Evolutionary conservation across 2,329 filamentous ascomycete genomes (phyloP).

Genomic region (Nannizzia gypsea): DNA sequence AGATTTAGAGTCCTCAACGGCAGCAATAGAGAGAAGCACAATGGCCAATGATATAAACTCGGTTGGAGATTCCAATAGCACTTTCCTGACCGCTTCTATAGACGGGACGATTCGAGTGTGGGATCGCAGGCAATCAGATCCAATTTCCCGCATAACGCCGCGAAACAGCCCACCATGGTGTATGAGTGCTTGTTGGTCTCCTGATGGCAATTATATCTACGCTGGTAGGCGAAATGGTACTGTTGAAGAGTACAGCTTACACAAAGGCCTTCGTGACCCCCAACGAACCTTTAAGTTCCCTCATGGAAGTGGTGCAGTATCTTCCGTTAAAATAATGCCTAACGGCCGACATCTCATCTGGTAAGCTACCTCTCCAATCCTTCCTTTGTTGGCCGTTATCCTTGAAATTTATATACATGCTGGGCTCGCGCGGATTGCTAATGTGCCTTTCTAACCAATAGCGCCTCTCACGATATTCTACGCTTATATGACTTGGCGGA

Average conservation of each 20-base stretch:
- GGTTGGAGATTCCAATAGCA: slow-evolving; percentile 52
- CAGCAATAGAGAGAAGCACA: slow-evolving; percentile 16
- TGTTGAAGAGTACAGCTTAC: slow-evolving; percentile 86
- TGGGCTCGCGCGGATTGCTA: neutral
- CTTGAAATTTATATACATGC: no score
- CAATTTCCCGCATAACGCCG: slow-evolving; percentile 67
- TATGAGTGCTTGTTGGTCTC: slow-evolving; percentile 93
- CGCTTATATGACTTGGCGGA: slow-evolving; percentile 79
- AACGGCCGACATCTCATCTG: slow-evolving; percentile 89
- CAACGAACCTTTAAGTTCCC: slow-evolving; percentile 78
- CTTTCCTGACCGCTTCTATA: slow-evolving; percentile 65
- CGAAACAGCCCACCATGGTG: slow-evolving; percentile 84
- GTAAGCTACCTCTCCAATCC: slow-evolving; percentile 31
- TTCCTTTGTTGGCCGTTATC: no score
- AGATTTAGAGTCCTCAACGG: slow-evolving; percentile 23
- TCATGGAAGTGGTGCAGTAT: slow-evolving; percentile 77
- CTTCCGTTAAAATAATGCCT: slow-evolving; percentile 76
- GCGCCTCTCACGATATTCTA: slow-evolving; percentile 85
- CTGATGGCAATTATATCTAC: slow-evolving; percentile 90
- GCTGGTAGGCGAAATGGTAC: slow-evolving; percentile 81
- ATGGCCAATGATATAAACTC: slow-evolving; percentile 23
- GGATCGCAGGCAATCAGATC: slow-evolving; percentile 53
- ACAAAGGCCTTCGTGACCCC: slow-evolving; percentile 63
- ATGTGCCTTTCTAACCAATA: slow-evolving; percentile 24
- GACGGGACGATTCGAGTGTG: slow-evolving; percentile 39